Evolutionary conservation across 257 asterid genomes (phyloP).

Genomic region (Solanum lycopersicoides): DNA sequence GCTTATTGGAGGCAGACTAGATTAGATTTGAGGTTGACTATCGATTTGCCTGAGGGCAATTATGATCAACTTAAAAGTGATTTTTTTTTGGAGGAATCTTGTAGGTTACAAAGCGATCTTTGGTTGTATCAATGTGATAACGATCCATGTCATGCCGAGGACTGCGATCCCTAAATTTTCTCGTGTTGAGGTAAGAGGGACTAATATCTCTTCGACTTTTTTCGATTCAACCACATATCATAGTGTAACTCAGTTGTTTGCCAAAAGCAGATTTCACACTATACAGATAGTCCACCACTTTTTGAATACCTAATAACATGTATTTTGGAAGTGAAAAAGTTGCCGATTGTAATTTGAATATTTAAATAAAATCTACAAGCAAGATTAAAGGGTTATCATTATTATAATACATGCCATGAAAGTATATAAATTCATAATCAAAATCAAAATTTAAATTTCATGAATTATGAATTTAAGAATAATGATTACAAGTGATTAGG

Average conservation of each 20-base stretch:
- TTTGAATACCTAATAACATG: too few species aligned
- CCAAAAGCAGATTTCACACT: background rate
- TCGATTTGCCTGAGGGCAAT: too few species aligned
- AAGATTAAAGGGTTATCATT: background rate
- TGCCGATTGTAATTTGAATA: too few species aligned
- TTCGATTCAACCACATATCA: background rate
- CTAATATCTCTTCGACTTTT: background rate
- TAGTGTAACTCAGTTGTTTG: background rate
- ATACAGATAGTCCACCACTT: too few species aligned
- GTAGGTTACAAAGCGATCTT: background rate
- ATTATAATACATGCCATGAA: too few species aligned
- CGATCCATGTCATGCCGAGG: background rate
- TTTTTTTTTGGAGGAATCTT: accelerated
- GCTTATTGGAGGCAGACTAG: too few species aligned
- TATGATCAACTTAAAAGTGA: background rate
- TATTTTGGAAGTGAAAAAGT: too few species aligned
- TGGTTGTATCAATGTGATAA: background rate
- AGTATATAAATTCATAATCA: too few species aligned
- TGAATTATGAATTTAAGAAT: too few species aligned
- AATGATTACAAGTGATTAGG: too few species aligned
- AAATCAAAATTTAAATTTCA: too few species aligned
- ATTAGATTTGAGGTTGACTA: too few species aligned
- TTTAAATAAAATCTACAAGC: background rate
- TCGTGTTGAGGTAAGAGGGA: background rate
- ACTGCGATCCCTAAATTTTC: background rate